A percentile compares a stretch with the other conserved stretches of the same genome.
Evolutionary conservation across 169 alveolate species (phyloP).

Genomic region (Plasmodium reichenowi): DNA sequence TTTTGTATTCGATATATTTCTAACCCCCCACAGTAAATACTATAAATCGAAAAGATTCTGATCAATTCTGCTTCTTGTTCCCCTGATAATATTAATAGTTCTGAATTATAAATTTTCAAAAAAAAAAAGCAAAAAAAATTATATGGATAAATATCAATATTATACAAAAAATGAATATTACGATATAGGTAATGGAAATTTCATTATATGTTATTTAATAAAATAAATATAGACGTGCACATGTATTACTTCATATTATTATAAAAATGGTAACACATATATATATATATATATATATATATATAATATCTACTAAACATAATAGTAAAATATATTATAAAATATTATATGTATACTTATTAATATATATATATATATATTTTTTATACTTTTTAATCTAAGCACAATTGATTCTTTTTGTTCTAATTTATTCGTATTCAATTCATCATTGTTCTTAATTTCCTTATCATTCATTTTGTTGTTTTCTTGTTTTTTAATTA

Average conservation of each 20-base stretch:
- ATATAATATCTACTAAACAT: background rate
- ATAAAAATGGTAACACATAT: background rate
- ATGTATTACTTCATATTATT: too few relatives aligned
- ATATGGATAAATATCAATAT: background rate
- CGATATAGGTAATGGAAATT: background rate
- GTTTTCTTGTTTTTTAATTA: background rate
- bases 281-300: slow-evolving; percentile 4
- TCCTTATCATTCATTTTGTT: background rate
- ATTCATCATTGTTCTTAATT: background rate
- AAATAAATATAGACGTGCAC: background rate
- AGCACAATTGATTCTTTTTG: background rate
- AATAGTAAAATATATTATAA: background rate
- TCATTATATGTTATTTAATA: too few relatives aligned
- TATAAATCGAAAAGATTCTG: slow-evolving; percentile 48
- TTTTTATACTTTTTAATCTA: slow-evolving; percentile 36
- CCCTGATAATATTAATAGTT: slow-evolving; percentile 40
- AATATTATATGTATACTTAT: background rate
- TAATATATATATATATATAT: background rate
- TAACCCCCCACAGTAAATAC: slow-evolving; percentile 68
- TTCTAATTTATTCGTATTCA: slow-evolving; percentile 1
- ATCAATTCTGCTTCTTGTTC: slow-evolving; percentile 61
- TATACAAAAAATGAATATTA: background rate
- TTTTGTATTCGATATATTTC: background rate
- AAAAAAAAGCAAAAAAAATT: slow-evolving; percentile 9
- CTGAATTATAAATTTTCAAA: slow-evolving; percentile 5